Evolutionary conservation across 345 rosid species (phyloP), one percentile per base, ranked within the genome.

Genomic region (Arabis hirsuta): DNA sequence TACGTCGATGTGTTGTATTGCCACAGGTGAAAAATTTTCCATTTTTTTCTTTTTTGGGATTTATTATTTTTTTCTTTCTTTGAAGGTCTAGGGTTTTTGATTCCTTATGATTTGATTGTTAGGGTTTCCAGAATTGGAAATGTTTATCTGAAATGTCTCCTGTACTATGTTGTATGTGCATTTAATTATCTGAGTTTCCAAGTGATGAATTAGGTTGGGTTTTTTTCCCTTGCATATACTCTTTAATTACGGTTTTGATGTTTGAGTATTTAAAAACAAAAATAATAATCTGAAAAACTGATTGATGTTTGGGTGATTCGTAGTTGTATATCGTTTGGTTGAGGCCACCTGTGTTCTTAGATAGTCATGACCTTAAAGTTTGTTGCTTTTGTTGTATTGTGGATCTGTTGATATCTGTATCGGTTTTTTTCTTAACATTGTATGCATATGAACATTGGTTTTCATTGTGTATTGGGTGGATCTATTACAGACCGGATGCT

Each of bases 1-100:
- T 95, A 92, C 48, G 94, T 90, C 11, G 99, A 95, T 75, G 78
- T 95, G 52, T 77, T 95, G 45, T 95, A 95, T 68, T 91, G 97
- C 41, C 98, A 91, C 83, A 76, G 96, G 96, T 82, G 11, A 62
- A 11, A 6, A 3, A 12, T 24, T 16, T 7, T 46, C 24, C 27
- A 4, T 12, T 72, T 50, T 36, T 31, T 7, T 22, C 16, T 16
- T 16, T 16, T 16, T 16, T 16, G 16, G 16, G 16, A 16, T 16
- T 16, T 16, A 16, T 16, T 16, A 16, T 16, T 16, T 16, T 11
- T 8, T 3, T 7, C 4, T 13, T 13, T 34, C 2, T 2, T 14
- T 53, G 57, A 58, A 48, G 61, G 29, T 66, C 72, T 66, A 27
- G 44, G 34, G 19, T 36, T 46, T 56, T 55, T 47, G 13, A 45